Evolutionary conservation across 805 yeast genomes (phyloP), one percentile per base, ranked within the genome.

Genomic region (Starmerella davenportii): DNA sequence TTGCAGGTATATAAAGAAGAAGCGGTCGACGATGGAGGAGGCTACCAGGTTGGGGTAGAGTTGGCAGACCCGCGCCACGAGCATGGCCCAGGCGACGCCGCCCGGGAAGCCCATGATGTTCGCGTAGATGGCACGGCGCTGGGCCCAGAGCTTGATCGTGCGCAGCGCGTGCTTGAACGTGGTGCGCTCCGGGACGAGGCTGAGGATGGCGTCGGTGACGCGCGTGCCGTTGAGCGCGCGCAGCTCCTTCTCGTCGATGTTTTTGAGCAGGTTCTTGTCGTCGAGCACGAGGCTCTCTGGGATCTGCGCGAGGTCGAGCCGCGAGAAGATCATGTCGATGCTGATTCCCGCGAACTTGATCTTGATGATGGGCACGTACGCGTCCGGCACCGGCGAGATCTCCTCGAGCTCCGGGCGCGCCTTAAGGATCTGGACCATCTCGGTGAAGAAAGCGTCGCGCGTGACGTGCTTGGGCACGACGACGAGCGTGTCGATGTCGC

Each of bases 21-120:
- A 90, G 54, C 84, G 79, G 42, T 77, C 73, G n/a, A 90, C 76
- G 38, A 90, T 78, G 2, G 79, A 82, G 0, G 96, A 81, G 44
- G 95, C 76, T 11, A 84, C 92, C 0, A 96, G 93, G 58, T 87
- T 87, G 8, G 98, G 98, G 55, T 87, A 90, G 37, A 90, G 61
- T 57, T 90, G 98, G 58, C 98, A 90, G 21, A 90, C 82, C 51
- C 98, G 68, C 1, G 96, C 98, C n/a, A 85, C 95, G 30, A 90
- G 59, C 95, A 90, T 90, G 1, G 98, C 98, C 98, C 98, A 90
- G 1, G 98, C 98, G 36, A 90, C 98, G 58, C 98, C 98, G 52
- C 98, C 98, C 1, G 96, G 98, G 59, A 87, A 90, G 0, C 98
- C 98, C 68, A 78, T 81, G 34, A 90, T 78, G 54, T 90, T 90